Evolutionary conservation across 306 rosid species (phyloP).

Genomic region (Elaeagnus macrophylla): DNA sequence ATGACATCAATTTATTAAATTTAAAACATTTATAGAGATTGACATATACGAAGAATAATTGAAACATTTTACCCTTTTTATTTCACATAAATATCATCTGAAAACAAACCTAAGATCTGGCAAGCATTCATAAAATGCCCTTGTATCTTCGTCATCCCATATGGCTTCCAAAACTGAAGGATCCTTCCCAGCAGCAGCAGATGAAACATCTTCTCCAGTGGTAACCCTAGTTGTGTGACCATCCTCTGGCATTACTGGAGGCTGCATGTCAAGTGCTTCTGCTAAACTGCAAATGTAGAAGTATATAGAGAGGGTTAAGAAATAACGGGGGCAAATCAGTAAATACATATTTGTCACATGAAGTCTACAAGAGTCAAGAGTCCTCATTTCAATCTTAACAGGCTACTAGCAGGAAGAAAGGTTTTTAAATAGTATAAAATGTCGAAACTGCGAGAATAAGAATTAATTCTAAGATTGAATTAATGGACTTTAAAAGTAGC

Average conservation of each 20-base stretch:
- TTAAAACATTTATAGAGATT: too few species aligned
- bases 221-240: conserved; percentile 93
- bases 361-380: too few species aligned
- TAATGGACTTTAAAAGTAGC: too few species aligned
- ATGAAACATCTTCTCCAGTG: conserved; percentile 79
- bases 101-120: conserved; percentile 92
- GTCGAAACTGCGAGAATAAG: too few species aligned
- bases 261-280: conserved; percentile 98
- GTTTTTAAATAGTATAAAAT: too few species aligned
- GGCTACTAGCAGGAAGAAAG: too few species aligned
- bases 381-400: too few species aligned
- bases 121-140: conserved; percentile 87
- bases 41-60: not conserved
- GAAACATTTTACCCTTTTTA: not conserved
- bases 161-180: conserved; percentile 68
- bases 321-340: not conserved
- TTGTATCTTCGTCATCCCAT: conserved; percentile 98
- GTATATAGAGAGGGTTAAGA: conserved; percentile 5
- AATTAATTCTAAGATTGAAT: too few species aligned
- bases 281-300: conserved; percentile 61
- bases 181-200: conserved; percentile 80
- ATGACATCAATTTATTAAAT: too few species aligned
- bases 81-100: conserved; percentile 6
- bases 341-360: not conserved
- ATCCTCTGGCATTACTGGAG: conserved; percentile 98